Evolutionary conservation across 2,329 filamentous ascomycete genomes (phyloP).

Genomic region (Coleophoma cylindrospora): DNA sequence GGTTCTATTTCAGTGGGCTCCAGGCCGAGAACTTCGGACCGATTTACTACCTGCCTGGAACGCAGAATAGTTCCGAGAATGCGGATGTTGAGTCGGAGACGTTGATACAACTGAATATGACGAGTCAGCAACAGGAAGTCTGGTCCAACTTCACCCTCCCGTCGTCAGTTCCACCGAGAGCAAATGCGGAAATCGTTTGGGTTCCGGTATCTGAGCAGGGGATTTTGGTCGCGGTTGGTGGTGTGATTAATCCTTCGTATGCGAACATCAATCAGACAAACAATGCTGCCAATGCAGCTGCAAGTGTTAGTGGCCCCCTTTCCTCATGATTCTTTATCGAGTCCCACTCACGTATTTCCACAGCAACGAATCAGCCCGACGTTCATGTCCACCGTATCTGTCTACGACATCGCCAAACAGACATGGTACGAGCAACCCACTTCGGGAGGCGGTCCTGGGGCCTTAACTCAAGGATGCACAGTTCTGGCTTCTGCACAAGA

Average conservation of each 20-base stretch:
- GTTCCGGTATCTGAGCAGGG: constrained; percentile 74
- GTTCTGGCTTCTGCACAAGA: constrained; percentile 63
- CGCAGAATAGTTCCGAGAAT: constrained; percentile 1
- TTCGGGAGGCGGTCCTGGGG: constrained; percentile 51
- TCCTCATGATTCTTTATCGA: neutral
- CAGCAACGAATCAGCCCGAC: constrained; percentile 59
- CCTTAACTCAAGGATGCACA: constrained; percentile 66
- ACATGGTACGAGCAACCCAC: constrained; percentile 69
- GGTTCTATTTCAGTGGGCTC: constrained; percentile 65
- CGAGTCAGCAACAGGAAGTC: constrained; percentile 36
- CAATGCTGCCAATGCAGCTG: constrained; percentile 26
- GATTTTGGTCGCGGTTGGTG: constrained; percentile 69
- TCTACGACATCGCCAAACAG: constrained; percentile 67
- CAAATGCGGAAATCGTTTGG: constrained; percentile 62
- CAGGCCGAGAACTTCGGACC: constrained; percentile 41
- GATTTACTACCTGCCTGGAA: constrained; percentile 31
- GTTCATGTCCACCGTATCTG: constrained; percentile 65
- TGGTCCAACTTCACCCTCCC: constrained; percentile 54
- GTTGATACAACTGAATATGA: constrained; percentile 57
- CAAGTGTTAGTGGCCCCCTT: constrained; percentile 27
- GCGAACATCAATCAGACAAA: constrained; percentile 5
- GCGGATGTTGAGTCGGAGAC: constrained; percentile 38
- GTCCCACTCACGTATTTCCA: neutral
- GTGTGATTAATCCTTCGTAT: constrained; percentile 58
- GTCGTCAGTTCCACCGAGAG: constrained; percentile 41